Conservation (phyloP, 768 basidiomycete species). For the Mycena metata region DNA sequence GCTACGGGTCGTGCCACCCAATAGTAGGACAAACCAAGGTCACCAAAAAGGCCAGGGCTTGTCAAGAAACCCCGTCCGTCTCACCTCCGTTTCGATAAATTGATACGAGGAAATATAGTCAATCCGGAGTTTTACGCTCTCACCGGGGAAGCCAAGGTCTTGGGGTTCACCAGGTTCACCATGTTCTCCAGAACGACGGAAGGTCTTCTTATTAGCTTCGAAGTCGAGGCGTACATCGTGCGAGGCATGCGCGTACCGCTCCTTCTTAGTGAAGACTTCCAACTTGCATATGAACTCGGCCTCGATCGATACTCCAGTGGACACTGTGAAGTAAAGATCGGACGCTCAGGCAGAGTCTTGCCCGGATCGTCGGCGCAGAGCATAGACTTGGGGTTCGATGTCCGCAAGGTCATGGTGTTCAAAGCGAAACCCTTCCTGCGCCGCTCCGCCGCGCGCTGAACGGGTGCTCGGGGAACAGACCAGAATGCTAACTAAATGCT, state of each 20-base stretch:
- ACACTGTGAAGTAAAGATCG: no score
- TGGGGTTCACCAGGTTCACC: conserved; percentile 36
- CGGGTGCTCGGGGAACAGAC: no score
- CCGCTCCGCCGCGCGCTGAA: neutral
- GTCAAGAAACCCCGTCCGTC: no score
- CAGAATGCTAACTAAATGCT: no score
- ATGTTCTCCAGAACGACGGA: conserved; percentile 4
- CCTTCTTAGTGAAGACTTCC: no score
- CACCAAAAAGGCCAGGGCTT: no score
- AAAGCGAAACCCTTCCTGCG: neutral
- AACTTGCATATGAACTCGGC: conserved; percentile 39
- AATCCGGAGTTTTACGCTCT: conserved; percentile 31
- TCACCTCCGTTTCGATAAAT: no score
- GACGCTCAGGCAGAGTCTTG: neutral
- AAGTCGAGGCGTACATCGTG: conserved; percentile 44
- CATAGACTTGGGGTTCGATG: conserved; percentile 24
- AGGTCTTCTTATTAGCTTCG: conserved; percentile 28
- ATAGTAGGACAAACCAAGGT: no score
- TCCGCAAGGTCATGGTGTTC: conserved; percentile 4
- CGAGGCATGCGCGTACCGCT: conserved; percentile 44
- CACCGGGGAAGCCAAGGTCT: conserved; percentile 29
- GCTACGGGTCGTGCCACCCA: no score
- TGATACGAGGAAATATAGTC: no score
- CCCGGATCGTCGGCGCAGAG: conserved; percentile 20
- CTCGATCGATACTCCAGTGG: conserved; percentile 28